These are phyloP conservation scores for Epichloe sp. DNA, from an alignment of 2,329 filamentous ascomycete species.

Conservation along the genomic window DNA sequence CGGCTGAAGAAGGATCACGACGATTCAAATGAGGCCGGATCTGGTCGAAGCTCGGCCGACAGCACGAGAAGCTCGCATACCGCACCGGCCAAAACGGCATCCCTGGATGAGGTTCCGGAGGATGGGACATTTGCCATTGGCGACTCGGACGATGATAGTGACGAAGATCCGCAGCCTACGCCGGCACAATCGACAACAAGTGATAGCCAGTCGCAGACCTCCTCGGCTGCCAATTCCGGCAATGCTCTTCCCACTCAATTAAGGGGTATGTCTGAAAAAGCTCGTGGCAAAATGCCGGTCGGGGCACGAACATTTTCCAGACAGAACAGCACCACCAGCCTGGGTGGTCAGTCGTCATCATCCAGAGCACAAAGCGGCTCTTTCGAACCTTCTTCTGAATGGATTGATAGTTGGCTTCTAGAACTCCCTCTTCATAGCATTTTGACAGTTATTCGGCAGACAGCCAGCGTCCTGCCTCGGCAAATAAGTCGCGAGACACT, in stretches of 20 bases:
- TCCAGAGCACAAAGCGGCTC: constrained; percentile 38
- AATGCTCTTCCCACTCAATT: constrained; percentile 73
- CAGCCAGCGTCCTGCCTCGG: constrained; percentile 43
- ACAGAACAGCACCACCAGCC: constrained; percentile 77
- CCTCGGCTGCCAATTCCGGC: constrained; percentile 55
- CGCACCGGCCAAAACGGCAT: constrained; percentile 12
- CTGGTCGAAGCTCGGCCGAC: constrained; percentile 51
- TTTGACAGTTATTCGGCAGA: constrained; percentile 59
- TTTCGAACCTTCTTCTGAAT: constrained; percentile 69
- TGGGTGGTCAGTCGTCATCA: constrained; percentile 51
- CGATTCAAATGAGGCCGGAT: constrained; percentile 35
- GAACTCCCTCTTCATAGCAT: constrained; percentile 81
- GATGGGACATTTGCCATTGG: constrained; percentile 79
- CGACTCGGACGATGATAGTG: constrained; percentile 56
- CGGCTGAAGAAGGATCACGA: constrained; percentile 49
- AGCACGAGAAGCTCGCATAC: constrained; percentile 48
- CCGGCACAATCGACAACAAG: constrained; percentile 52
- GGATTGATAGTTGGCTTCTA: constrained; percentile 92
- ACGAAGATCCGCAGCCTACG: constrained; percentile 42
- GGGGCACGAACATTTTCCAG: constrained; percentile 71
- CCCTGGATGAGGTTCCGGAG: constrained; percentile 33
- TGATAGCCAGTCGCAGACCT: constrained; percentile 48
- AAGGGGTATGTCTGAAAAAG: constrained; percentile 93
- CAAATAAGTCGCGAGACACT: constrained; percentile 31
- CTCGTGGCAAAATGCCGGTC: constrained; percentile 86